phyloP scores from a whole-genome alignment of 1,284 basidiomycete species.

The Cryptococcus sp. region DNA sequence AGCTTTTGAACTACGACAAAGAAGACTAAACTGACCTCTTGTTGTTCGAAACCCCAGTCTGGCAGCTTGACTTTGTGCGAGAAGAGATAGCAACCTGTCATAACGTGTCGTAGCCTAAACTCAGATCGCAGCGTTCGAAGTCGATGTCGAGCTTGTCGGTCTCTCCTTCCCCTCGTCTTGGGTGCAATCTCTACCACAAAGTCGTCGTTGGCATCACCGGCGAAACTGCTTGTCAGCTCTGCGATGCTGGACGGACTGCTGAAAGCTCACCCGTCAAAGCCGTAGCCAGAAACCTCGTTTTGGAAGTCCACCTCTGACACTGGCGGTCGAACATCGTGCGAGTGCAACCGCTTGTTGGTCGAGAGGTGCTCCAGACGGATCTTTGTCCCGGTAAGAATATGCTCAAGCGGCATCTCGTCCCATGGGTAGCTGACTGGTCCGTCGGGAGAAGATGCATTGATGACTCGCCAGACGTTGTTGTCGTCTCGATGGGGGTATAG shows the following conservation, averaged over 20 bases:
- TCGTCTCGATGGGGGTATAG: constrained; percentile 91
- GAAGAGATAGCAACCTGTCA: constrained; percentile 94
- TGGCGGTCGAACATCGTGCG: constrained; percentile 88
- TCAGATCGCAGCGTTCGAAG: constrained; percentile 74
- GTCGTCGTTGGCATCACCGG: constrained; percentile 82
- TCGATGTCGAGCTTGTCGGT: constrained; percentile 63
- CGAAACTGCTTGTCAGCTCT: constrained; percentile 26
- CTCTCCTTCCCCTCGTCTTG: constrained; percentile 49
- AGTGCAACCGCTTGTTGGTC: constrained; percentile 85
- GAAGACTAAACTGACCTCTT: constrained; percentile 60
- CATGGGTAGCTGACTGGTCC: constrained; percentile 56
- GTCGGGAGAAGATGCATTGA: constrained; percentile 58
- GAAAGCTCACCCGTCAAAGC: constrained; percentile 66
- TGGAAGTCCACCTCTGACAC: constrained; percentile 99
- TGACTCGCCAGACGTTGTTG: constrained; percentile 84
- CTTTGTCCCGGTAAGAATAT: constrained; percentile 62
- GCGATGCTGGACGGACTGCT: background rate
- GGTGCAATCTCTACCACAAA: constrained; percentile 84
- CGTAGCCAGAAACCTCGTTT: constrained; percentile 95
- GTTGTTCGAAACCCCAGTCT: constrained; percentile 96
- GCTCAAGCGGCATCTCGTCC: constrained; percentile 55
- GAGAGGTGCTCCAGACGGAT: constrained; percentile 76
- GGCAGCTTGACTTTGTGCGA: constrained; percentile 96
- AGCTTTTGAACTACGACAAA: constrained; percentile 6
- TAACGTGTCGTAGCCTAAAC: constrained; percentile 76